A percentile compares a stretch with the other conserved stretches of the same genome.
These are phyloP conservation scores for Botrytis paeoniae DNA, from an alignment of 2,329 filamentous ascomycete genomes.

Conservation along the genomic window DNA sequence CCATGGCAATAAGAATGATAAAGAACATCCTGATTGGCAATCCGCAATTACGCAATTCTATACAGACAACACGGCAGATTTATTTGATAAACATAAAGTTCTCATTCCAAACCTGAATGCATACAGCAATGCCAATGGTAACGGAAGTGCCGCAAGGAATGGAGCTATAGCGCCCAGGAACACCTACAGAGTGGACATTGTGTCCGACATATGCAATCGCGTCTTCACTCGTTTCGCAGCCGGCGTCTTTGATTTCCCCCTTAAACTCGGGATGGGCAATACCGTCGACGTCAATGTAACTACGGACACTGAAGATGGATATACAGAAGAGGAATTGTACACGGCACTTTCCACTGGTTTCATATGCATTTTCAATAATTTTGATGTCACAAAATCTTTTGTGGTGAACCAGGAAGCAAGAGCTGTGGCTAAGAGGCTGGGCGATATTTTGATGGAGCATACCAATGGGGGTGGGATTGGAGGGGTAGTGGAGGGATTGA, in stretches of 20 bases:
- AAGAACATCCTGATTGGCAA: not conserved
- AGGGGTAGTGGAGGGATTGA: not conserved
- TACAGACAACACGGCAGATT: slow-evolving; percentile 34
- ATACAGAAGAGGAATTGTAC: slow-evolving; percentile 31
- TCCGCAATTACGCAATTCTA: slow-evolving; percentile 4
- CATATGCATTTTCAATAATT: slow-evolving; percentile 58
- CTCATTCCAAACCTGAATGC: slow-evolving; percentile 57
- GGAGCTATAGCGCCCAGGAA: not conserved
- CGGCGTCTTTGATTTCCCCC: slow-evolving; percentile 49
- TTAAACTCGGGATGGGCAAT: slow-evolving; percentile 30
- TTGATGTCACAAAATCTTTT: slow-evolving; percentile 59
- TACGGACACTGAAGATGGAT: not conserved
- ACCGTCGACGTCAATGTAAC: slow-evolving; percentile 29
- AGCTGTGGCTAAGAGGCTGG: slow-evolving; percentile 57
- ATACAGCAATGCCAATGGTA: slow-evolving; percentile 30
- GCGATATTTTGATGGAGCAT: slow-evolving; percentile 59
- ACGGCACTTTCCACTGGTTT: slow-evolving; percentile 58
- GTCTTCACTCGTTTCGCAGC: slow-evolving; percentile 52
- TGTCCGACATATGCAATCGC: slow-evolving; percentile 53
- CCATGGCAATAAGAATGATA: not conserved
- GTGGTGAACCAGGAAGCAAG: slow-evolving; percentile 57
- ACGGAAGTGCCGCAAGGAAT: not conserved
- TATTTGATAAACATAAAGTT: slow-evolving; percentile 64
- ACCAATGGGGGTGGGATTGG: slow-evolving; percentile 56
- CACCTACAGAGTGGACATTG: slow-evolving; percentile 58